Evolutionary conservation across 2,329 filamentous ascomycete species (phyloP).

Genomic region (Claviceps pusilla): DNA sequence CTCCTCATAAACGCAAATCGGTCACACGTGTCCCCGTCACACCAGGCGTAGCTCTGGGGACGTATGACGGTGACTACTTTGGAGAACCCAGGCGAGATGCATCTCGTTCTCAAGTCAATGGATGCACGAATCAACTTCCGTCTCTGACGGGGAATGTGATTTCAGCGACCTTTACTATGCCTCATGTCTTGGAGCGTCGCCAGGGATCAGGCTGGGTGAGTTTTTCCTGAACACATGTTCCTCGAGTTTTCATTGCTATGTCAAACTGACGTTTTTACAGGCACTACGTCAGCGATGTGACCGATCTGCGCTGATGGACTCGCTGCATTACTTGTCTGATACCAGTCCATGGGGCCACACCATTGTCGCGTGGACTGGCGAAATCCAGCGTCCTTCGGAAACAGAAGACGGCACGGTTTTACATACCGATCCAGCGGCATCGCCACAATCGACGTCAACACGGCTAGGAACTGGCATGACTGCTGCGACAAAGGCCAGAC

Average conservation of each 20-base stretch:
- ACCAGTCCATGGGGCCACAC: constrained; percentile 76
- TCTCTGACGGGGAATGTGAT: neutral
- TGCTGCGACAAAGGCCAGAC: neutral
- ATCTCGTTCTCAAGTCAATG: neutral
- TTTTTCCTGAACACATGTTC: neutral
- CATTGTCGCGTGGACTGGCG: constrained; percentile 86
- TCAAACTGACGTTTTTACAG: neutral
- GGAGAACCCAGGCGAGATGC: neutral
- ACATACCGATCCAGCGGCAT: neutral
- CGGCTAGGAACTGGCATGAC: neutral
- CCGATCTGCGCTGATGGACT: constrained; percentile 81
- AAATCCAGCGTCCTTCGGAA: constrained; percentile 34
- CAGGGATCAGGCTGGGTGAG: constrained; percentile 2
- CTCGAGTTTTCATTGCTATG: neutral
- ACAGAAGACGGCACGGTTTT: constrained; percentile 12
- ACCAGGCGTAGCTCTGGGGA: constrained; percentile 3
- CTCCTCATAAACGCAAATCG: constrained; percentile 3
- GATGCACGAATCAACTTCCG: neutral
- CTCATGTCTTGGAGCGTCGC: constrained; percentile 1
- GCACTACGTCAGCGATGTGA: constrained; percentile 41
- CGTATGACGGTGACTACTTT: constrained; percentile 5
- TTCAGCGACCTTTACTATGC: constrained; percentile 4
- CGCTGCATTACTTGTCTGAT: constrained; percentile 72
- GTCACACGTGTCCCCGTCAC: constrained; percentile 3
- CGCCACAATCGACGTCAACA: constrained; percentile 1